Evolutionary conservation across 2,329 filamentous ascomycete genomes (phyloP).

Genomic region (Claviceps paspali): DNA sequence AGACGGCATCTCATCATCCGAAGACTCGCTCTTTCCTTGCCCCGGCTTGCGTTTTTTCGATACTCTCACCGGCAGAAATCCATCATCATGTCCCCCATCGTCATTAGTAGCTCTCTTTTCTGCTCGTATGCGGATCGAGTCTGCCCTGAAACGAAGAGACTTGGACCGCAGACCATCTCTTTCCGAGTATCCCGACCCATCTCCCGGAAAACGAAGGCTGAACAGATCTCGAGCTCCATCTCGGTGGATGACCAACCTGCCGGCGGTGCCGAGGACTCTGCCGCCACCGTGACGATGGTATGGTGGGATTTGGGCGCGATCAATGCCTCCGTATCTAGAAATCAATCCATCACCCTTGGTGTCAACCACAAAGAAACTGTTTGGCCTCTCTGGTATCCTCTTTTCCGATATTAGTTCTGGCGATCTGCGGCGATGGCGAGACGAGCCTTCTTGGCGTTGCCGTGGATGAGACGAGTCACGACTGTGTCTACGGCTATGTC

Average conservation of each 20-base stretch:
- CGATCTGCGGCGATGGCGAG: neutral
- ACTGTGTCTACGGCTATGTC: neutral
- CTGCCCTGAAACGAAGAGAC: slow-evolving; percentile 19
- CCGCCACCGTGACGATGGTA: slow-evolving; percentile 59
- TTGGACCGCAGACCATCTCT: slow-evolving; percentile 32
- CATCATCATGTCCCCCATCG: slow-evolving; percentile 17
- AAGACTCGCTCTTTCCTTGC: slow-evolving; percentile 20
- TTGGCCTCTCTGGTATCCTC: neutral
- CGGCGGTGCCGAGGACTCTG: slow-evolving; percentile 50
- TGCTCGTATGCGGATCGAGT: slow-evolving; percentile 24
- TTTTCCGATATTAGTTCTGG: slow-evolving; percentile 1
- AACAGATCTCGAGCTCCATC: slow-evolving; percentile 43
- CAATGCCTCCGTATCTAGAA: slow-evolving; percentile 50
- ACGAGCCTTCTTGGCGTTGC: neutral
- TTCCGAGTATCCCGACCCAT: slow-evolving; percentile 21
- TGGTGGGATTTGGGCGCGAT: slow-evolving; percentile 54
- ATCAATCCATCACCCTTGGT: slow-evolving; percentile 64
- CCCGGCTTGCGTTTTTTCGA: slow-evolving; percentile 27
- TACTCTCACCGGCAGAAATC: slow-evolving; percentile 32
- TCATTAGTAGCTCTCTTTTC: slow-evolving; percentile 10
- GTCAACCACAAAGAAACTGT: slow-evolving; percentile 45
- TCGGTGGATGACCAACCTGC: slow-evolving; percentile 49
- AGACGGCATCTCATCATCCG: slow-evolving; percentile 33
- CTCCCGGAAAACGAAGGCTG: slow-evolving; percentile 28
- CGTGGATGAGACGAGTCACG: slow-evolving; percentile 1